Evolutionary conservation across 768 basidiomycete species (phyloP).

Genomic region (Mycena metata): DNA sequence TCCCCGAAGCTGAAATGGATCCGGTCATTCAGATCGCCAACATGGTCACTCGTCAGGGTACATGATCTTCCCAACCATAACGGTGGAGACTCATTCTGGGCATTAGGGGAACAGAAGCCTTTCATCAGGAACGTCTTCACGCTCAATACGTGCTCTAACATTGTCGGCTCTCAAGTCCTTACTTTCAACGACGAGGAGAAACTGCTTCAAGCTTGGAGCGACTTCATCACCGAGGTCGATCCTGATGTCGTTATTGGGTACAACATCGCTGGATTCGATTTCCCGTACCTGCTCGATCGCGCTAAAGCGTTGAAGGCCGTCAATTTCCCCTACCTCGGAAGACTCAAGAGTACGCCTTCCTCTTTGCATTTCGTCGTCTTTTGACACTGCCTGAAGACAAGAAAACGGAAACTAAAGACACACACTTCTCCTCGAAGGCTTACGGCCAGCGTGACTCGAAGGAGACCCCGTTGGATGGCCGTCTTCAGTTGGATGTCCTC

Average conservation of each 20-base stretch:
- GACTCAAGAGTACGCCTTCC: conserved; percentile 71
- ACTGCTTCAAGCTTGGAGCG: conserved; percentile 87
- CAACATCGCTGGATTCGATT: conserved; percentile 94
- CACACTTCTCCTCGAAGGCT: conserved; percentile 98
- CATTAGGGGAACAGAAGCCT: conserved; percentile 87
- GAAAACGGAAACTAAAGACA: conserved; percentile 87
- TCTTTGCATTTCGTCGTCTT: neutral
- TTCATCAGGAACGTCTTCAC: conserved; percentile 98
- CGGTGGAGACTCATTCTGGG: conserved; percentile 16
- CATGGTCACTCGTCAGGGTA: conserved; percentile 98
- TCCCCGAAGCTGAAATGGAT: conserved; percentile 91
- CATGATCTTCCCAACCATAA: conserved; percentile 24
- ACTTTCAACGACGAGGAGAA: conserved; percentile 81
- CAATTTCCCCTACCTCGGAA: conserved; percentile 81
- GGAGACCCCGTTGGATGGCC: conserved; percentile 90
- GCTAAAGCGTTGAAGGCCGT: conserved; percentile 82
- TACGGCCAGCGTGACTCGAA: conserved; percentile 98
- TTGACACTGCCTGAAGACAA: conserved; percentile 60
- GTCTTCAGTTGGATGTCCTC: conserved; percentile 94
- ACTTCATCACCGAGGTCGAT: conserved; percentile 91
- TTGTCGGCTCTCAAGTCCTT: conserved; percentile 97
- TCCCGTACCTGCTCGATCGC: conserved; percentile 95
- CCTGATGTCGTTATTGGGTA: conserved; percentile 98
- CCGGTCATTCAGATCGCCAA: conserved; percentile 99
- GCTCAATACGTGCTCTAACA: conserved; percentile 92